Evolutionary conservation across 2,329 filamentous ascomycete species (phyloP).

Genomic region (Leptographium wingfieldii): DNA sequence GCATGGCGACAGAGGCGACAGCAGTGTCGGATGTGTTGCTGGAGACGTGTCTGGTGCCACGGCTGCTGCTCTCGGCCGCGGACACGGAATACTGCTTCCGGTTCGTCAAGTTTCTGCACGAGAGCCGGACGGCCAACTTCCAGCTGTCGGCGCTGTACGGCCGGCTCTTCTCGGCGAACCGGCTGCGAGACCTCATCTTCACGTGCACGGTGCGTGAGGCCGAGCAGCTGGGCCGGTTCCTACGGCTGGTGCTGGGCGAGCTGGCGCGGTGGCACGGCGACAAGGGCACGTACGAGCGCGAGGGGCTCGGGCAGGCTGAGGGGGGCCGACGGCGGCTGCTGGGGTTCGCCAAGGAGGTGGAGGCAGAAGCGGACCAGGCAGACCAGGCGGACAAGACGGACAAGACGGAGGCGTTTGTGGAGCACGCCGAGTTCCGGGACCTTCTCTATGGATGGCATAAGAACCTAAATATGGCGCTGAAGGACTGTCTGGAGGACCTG

Average conservation of each 20-base stretch:
- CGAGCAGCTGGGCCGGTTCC: constrained; percentile 82
- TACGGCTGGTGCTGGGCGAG: constrained; percentile 70
- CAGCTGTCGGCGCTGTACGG: constrained; percentile 74
- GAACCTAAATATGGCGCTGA: constrained; percentile 65
- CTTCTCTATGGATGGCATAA: constrained; percentile 86
- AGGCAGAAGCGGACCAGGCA: not conserved
- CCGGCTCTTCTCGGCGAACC: constrained; percentile 71
- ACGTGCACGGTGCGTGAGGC: constrained; percentile 82
- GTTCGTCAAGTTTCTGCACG: constrained; percentile 79
- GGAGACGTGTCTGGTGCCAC: constrained; percentile 85
- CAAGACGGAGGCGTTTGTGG: constrained; percentile 50
- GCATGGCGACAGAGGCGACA: not conserved
- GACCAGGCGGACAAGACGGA: constrained; percentile 15
- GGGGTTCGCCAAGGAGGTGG: constrained; percentile 55
- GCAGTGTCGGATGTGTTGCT: constrained; percentile 61
- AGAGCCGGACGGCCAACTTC: constrained; percentile 73
- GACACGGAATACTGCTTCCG: constrained; percentile 84
- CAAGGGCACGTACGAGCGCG: constrained; percentile 64
- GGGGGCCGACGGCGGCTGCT: constrained; percentile 38
- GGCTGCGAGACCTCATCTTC: constrained; percentile 73
- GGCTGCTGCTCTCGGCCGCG: constrained; percentile 67
- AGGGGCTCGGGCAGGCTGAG: constrained; percentile 53
- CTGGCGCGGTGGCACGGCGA: constrained; percentile 75
- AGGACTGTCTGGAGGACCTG: constrained; percentile 64
- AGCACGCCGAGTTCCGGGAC: constrained; percentile 77